Conservation (phyloP, 2,329 filamentous ascomycete genomes). For the Myriosclerotinia scirpicola region DNA sequence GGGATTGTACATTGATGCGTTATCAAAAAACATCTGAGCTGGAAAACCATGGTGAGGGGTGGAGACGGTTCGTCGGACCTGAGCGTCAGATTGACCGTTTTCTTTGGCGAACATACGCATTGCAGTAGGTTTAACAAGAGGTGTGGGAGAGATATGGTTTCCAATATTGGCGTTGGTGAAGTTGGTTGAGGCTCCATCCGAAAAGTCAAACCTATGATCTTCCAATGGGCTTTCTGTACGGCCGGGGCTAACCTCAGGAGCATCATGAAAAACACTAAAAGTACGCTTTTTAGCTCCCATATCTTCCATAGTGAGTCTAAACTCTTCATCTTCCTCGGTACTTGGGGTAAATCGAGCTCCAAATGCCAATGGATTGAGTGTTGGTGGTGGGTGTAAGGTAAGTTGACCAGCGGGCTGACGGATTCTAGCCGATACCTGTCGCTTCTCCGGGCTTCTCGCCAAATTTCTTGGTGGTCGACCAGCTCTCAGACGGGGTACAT, state of each 20-base stretch:
- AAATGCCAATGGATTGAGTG: constrained; percentile 34
- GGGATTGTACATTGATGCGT: constrained; percentile 33
- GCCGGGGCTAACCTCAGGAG: constrained; percentile 35
- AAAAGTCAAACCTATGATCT: constrained; percentile 38
- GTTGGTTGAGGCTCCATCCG: constrained; percentile 30
- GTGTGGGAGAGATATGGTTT: constrained; percentile 34
- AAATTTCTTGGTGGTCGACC: constrained; percentile 26
- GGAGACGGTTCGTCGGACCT: constrained; percentile 29
- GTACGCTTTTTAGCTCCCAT: constrained; percentile 35
- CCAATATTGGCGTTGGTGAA: constrained; percentile 26
- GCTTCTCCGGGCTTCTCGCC: constrained; percentile 30
- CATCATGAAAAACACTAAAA: constrained; percentile 39
- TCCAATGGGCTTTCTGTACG: constrained; percentile 40
- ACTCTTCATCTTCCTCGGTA: constrained; percentile 40
- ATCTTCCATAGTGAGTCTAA: constrained; percentile 36
- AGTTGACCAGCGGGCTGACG: constrained; percentile 20
- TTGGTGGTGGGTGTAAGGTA: constrained; percentile 27
- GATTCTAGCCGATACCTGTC: constrained; percentile 19
- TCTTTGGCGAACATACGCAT: constrained; percentile 35
- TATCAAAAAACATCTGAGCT: constrained; percentile 36
- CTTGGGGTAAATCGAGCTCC: constrained; percentile 32
- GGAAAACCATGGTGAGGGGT: constrained; percentile 32
- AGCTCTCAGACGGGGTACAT: constrained; percentile 33
- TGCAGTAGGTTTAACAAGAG: constrained; percentile 30
- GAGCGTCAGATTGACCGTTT: constrained; percentile 29